Conservation (phyloP, 805 yeast species). For the Jamesozyma spencerorum region DNA sequence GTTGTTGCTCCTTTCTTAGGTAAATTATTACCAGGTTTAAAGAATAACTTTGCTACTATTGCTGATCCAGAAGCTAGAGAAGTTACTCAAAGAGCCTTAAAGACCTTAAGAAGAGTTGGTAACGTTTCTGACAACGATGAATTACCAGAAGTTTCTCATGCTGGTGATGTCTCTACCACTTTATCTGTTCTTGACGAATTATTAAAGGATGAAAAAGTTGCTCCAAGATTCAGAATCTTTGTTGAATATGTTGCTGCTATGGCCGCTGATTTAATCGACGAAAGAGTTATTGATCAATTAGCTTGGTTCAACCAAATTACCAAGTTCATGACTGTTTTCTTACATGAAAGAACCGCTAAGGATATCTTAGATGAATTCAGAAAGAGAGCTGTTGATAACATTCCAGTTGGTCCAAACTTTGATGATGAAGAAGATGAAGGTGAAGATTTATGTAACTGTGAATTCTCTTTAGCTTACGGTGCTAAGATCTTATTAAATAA, state of each 20-base stretch:
- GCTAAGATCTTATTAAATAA: slow-evolving; percentile 99
- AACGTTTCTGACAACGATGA: slow-evolving; percentile 81
- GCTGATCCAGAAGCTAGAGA: slow-evolving; percentile 99
- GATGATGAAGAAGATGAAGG: slow-evolving; percentile 98
- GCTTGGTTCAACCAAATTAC: slow-evolving; percentile 84
- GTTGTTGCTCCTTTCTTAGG: slow-evolving; percentile 98
- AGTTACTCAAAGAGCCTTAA: slow-evolving; percentile 93
- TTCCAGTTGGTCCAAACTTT: slow-evolving; percentile 90
- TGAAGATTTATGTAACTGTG: slow-evolving; percentile 99
- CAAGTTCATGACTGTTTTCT: slow-evolving; percentile 92
- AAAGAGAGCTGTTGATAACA: slow-evolving; percentile 94
- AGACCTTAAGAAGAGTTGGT: slow-evolving; percentile 98
- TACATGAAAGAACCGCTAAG: slow-evolving; percentile 88
- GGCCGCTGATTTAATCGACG: slow-evolving; percentile 98
- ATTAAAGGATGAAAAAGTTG: slow-evolving; percentile 57
- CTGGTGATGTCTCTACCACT: slow-evolving; percentile 93
- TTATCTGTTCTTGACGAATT: slow-evolving; percentile 69
- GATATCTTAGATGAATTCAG: slow-evolving; percentile 89
- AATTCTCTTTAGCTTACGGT: slow-evolving; percentile 99
- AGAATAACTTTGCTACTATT: slow-evolving; percentile 87
- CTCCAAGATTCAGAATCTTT: slow-evolving; percentile 70
- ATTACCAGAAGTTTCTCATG: slow-evolving; percentile 96
- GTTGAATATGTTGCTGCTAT: slow-evolving; percentile 82
- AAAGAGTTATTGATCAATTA: slow-evolving; percentile 86
- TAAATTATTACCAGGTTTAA: slow-evolving; percentile 91